A percentile compares a stretch with the other conserved stretches of the same genome.
Conservation (phyloP, 2,329 filamentous ascomycete genomes). For the Lithohypha guttulata region DNA sequence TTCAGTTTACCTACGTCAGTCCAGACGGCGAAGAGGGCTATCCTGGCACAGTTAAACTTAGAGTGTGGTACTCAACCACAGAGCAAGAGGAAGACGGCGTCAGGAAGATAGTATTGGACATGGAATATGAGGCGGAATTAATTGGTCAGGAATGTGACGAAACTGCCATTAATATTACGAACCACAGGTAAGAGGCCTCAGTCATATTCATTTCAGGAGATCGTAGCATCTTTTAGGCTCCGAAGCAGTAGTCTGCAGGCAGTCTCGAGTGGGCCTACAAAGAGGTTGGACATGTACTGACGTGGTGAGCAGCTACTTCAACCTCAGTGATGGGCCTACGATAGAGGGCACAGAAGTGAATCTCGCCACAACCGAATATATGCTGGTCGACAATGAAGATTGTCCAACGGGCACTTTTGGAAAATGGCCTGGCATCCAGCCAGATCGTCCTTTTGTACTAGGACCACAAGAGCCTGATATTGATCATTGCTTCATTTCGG, state of each 20-base stretch:
- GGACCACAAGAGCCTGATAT: slow-evolving; percentile 62
- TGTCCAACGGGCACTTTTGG: slow-evolving; percentile 64
- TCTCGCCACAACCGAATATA: slow-evolving; percentile 52
- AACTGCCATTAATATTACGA: slow-evolving; percentile 86
- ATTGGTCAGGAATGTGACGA: slow-evolving; percentile 68
- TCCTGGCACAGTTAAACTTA: slow-evolving; percentile 70
- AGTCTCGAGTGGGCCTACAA: no score
- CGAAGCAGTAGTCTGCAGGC: no score
- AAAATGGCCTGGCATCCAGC: slow-evolving; percentile 53
- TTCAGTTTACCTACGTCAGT: slow-evolving; percentile 56
- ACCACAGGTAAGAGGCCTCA: no score
- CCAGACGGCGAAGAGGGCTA: slow-evolving; percentile 80
- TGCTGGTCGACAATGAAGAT: slow-evolving; percentile 58
- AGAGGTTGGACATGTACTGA: no score
- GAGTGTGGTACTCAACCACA: slow-evolving; percentile 66
- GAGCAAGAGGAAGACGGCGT: slow-evolving; percentile 51
- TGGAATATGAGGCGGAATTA: slow-evolving; percentile 83
- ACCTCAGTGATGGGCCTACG: slow-evolving; percentile 47
- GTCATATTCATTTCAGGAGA: no score
- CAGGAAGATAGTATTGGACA: slow-evolving; percentile 60
- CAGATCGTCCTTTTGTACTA: slow-evolving; percentile 60
- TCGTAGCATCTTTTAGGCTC: no score
- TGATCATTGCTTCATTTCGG: slow-evolving; percentile 82
- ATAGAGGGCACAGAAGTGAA: slow-evolving; percentile 53
- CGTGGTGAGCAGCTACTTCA: slow-evolving; percentile 49